These are phyloP conservation scores for Entophlyctis luteolus DNA, from an alignment of 192 early-diverging fungal species.

Conservation along the genomic window DNA sequence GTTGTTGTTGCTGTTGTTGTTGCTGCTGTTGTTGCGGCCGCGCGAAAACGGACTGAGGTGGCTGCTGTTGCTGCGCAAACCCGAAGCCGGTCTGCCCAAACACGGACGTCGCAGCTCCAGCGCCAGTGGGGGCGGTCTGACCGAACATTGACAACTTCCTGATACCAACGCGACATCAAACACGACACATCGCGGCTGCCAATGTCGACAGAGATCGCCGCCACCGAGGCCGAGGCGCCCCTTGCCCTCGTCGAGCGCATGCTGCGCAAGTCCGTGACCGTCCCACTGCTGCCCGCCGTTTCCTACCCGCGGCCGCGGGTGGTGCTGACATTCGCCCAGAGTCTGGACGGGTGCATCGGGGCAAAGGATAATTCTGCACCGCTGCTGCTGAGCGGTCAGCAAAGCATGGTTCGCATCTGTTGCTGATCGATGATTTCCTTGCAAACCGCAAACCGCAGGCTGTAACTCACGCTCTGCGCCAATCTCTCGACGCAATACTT, in stretches of 20 bases:
- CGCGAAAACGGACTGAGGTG: not conserved
- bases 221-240: no score
- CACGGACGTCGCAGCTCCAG: not conserved
- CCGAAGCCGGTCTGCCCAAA: not conserved
- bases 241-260: no score
- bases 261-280: no score
- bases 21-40: not conserved
- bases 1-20: no score
- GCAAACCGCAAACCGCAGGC: not conserved
- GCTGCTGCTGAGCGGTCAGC: slow-evolving; percentile 60
- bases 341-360: slow-evolving; percentile 74
- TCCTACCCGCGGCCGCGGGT: slow-evolving; percentile 50
- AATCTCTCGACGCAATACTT: slow-evolving; percentile 70
- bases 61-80: not conserved
- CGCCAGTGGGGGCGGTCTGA: not conserved
- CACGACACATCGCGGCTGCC: no score
- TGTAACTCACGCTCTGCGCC: slow-evolving; percentile 38
- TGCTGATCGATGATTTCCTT: not conserved
- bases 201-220: no score
- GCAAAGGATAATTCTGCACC: slow-evolving; percentile 39
- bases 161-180: no score
- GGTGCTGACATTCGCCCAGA: slow-evolving; percentile 81
- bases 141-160: not conserved
- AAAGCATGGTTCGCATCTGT: slow-evolving; percentile 67
- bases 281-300: no score